Evolutionary conservation across 2,329 filamentous ascomycete genomes (phyloP), one percentile per base, ranked within the genome.

Genomic region (Epichloe elymi): DNA sequence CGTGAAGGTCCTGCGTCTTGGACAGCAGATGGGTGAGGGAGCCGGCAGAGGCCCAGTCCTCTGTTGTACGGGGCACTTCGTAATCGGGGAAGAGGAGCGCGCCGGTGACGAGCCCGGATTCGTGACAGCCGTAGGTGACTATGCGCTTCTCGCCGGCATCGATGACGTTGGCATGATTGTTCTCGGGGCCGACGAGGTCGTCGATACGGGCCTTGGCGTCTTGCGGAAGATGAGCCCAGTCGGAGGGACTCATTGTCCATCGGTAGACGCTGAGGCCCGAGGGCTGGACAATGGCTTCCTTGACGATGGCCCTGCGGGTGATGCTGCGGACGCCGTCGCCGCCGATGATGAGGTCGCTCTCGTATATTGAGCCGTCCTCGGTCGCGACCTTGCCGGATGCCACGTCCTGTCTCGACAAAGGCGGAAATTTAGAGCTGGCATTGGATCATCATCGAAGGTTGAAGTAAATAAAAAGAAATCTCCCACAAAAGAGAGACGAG

Each of bases 261-360:
- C 45, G 45, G 45, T 39, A 47, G 30, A 39, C 15, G 45, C 45
- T 47, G 33, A 47, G 45, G n/a, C 45, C 45, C 12, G 45, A 47
- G 15, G 45, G 45, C 35, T 47, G 33, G 17, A 40, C 45, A 15
- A 26, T 47, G 33, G 45, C 26, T 26, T 47, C 33, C 2, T 19
- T 12, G 35, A 47, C 17, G 33, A 47, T 47, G 45, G 45, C 45
- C 33, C 38, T 47, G 10, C 45, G 45, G n/a, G 45, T 47, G 45
- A 47, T 38, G 45, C 45, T 47, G 45, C 45, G 45, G 15, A 47
- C 45, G 14, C 45, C 45, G 17, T 47, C 45, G 45, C 45, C 45
- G 45, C 45, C 45, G 7, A 40, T 39, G 14, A 47, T 30, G 45
- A 47, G 33, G 20, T 47, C 45, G 19, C 33, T 26, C 38, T 47